A percentile compares a stretch with the other conserved stretches of the same genome.
Conservation (phyloP, 257 asterid genomes). For the Primulina tabacum region DNA sequence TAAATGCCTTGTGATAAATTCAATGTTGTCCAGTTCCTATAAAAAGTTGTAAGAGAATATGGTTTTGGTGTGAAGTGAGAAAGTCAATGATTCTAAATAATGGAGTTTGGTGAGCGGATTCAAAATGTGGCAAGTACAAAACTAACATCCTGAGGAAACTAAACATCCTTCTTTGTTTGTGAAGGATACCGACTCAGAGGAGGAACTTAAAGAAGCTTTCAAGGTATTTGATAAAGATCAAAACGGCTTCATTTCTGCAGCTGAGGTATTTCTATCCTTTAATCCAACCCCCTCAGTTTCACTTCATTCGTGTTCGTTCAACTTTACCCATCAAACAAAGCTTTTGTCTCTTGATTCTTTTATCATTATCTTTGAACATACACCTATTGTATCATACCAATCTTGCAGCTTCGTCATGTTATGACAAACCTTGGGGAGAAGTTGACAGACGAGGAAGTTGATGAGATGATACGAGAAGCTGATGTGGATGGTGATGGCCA, state of each 20-base stretch:
- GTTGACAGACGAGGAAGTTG: conserved; percentile 55
- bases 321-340: neutral
- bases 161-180: conserved; percentile 18
- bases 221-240: conserved; percentile 60
- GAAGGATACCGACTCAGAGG: conserved; percentile 63
- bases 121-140: neutral
- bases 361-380: neutral
- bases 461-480: conserved; percentile 56
- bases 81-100: neutral
- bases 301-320: neutral
- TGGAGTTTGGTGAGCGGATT: neutral
- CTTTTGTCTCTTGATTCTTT: neutral
- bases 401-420: conserved; percentile 51
- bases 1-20: neutral
- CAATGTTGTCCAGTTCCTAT: neutral
- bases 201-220: conserved; percentile 56
- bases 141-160: neutral
- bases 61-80: neutral
- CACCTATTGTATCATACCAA: neutral
- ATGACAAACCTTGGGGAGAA: conserved; percentile 64
- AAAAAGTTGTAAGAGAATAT: too few species aligned
- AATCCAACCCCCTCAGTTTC: neutral
- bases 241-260: conserved; percentile 59
- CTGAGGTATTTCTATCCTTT: conserved; percentile 41
- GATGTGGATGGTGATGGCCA: conserved; percentile 61